Base-by-base conservation (phyloP, 331 rosid species). In the Malus hybrid region DNA sequence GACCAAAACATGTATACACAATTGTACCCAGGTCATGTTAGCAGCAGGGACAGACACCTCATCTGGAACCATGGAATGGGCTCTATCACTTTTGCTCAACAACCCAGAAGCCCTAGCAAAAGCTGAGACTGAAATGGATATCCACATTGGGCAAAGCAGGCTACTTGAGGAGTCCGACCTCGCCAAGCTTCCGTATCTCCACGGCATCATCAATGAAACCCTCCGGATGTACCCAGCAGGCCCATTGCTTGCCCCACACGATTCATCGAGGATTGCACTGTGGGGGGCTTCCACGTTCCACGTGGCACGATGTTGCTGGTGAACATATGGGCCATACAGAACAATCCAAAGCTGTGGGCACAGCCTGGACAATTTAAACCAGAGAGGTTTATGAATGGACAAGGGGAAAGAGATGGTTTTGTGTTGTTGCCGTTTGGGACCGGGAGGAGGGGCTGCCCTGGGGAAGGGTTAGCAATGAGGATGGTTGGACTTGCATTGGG, bases 391-490 rank as follows among this genome's bases (percentile, higher is more conserved):
- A 54, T 11, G 5, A 44, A 15, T 4, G 18, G 4, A 10, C 62
- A 28, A n/a, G 76, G 64, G 29, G n/a, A 31, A 44, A 34, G 57
- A 70, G 77, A 76, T 24, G 80, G 44, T 19, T 69, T 42, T 56
- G 73, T 4, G 73, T 36, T 68, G 54, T 46, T 82, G 63, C 79
- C 83, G 4, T 84, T 87, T 69, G 88, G 90, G 33, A 61, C 29
- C 0, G 85, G 88, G 61, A 78, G 88, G 76, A 75, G 88, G 32
- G 71, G 78, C 11, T 84, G 88, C 59, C 88, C 85, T 4, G 85
- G 86, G 5, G 86, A 79, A 57, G 71, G 68, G 32, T 57, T 87
- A 5, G 85, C 82, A 0, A 18, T 31, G 44, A 56, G 71, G 27
- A 55, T 79, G 12, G 56, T 87, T 29, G 86, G 82, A 24, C 64